phyloP scores from a whole-genome alignment of 805 yeast genomes.

The Zygotorulaspora florentina region DNA sequence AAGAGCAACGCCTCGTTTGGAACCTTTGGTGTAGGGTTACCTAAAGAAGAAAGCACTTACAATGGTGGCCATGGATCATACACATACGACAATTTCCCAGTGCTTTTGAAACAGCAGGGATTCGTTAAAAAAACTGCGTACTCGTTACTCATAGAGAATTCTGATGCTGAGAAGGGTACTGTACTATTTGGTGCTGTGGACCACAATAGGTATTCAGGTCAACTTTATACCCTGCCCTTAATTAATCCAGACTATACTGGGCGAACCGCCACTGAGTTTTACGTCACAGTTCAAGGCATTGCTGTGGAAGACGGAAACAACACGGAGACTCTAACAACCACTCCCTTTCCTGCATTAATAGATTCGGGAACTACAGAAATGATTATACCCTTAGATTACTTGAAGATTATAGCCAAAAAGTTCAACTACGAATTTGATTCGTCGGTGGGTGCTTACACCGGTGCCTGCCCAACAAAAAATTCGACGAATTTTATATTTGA shows the following conservation, averaged over 20 bases:
- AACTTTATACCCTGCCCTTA: conserved; percentile 43
- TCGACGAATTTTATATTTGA: conserved; percentile 19
- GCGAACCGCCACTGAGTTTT: conserved; percentile 10
- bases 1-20: conserved; percentile 58
- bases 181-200: conserved; percentile 67
- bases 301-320: conserved; percentile 31
- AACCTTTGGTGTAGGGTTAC: conserved; percentile 69
- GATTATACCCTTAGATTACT: conserved; percentile 42
- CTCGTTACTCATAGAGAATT: conserved; percentile 52
- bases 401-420: conserved; percentile 33
- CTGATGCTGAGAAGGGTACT: conserved; percentile 41
- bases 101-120: conserved; percentile 54
- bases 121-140: conserved; percentile 50
- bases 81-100: conserved; percentile 65
- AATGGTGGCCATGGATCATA: conserved; percentile 32
- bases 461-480: conserved; percentile 38
- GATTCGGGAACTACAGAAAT: conserved; percentile 55
- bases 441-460: conserved; percentile 40
- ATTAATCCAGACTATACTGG: conserved; percentile 34
- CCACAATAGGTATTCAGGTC: conserved; percentile 52
- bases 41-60: conserved; percentile 62
- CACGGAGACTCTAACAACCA: conserved; percentile 20
- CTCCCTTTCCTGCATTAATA: conserved; percentile 39
- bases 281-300: conserved; percentile 31
- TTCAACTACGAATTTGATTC: conserved; percentile 42